Evolutionary conservation across 768 basidiomycete species (phyloP).

Genomic region (Lanmaoa rubissima): DNA sequence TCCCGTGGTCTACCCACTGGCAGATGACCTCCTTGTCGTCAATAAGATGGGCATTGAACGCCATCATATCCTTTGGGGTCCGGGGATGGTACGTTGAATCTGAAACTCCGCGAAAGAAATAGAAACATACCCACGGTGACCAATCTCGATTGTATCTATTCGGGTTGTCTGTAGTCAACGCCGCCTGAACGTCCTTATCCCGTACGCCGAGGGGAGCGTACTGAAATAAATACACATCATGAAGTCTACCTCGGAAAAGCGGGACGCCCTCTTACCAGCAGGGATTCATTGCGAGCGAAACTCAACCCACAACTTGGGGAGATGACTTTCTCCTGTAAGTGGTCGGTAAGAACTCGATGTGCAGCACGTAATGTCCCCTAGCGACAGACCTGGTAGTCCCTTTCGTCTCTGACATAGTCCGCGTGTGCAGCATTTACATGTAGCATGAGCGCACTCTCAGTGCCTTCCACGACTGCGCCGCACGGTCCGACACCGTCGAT

Average conservation of each 20-base stretch:
- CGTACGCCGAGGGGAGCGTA: too few species aligned
- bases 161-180: too few species aligned
- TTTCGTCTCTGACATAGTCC: not conserved
- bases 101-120: too few species aligned
- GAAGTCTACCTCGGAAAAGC: too few species aligned
- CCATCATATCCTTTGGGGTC: not conserved
- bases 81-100: not conserved
- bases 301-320: not conserved
- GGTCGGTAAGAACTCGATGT: not conserved
- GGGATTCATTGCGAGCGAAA: not conserved
- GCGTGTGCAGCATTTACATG: not conserved
- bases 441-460: not conserved
- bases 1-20: not conserved
- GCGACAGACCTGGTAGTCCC: not conserved
- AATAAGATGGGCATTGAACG: not conserved
- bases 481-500: not conserved
- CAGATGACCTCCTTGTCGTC: not conserved
- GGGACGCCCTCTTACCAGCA: too few species aligned
- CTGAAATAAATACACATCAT: too few species aligned
- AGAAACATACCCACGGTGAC: too few species aligned
- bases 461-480: not conserved
- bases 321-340: not conserved
- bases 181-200: too few species aligned
- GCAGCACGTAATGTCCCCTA: too few species aligned
- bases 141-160: too few species aligned